phyloP scores from a whole-genome alignment of 1,139 yeast genomes.

The Lodderomyces parapsilosis region DNA sequence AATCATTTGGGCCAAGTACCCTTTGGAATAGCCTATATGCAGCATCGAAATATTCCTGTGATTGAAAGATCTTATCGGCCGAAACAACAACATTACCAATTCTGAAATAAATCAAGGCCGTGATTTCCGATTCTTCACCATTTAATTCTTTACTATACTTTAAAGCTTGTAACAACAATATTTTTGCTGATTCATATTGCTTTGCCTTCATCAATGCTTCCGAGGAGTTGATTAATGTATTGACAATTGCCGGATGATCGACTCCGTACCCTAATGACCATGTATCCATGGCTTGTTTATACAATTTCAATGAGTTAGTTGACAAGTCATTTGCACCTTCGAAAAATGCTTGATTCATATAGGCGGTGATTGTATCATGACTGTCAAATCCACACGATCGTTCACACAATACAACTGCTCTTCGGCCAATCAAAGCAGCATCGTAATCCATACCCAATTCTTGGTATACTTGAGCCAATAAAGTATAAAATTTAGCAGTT shows the following conservation, averaged over 20 bases:
- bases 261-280: slow-evolving; percentile 56
- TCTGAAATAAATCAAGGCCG: slow-evolving; percentile 63
- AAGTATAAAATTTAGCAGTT: slow-evolving; percentile 68
- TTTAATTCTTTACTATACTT: slow-evolving; percentile 42
- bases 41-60: slow-evolving; percentile 51
- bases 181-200: slow-evolving; percentile 29
- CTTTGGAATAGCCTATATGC: slow-evolving; percentile 56
- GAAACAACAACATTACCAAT: slow-evolving; percentile 64
- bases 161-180: slow-evolving; percentile 50
- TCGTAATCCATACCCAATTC: slow-evolving; percentile 56
- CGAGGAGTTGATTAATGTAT: slow-evolving; percentile 66
- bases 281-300: slow-evolving; percentile 57
- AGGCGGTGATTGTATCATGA: slow-evolving; percentile 68
- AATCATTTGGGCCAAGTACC: slow-evolving; percentile 61
- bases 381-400: slow-evolving; percentile 81
- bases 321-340: slow-evolving; percentile 64
- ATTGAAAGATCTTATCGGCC: slow-evolving; percentile 51
- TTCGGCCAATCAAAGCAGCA: slow-evolving; percentile 70
- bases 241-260: slow-evolving; percentile 68
- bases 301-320: slow-evolving; percentile 61
- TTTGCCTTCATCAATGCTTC: slow-evolving; percentile 57
- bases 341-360: slow-evolving; percentile 71
- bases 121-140: slow-evolving; percentile 58
- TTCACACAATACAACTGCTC: slow-evolving; percentile 72
- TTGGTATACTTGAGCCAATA: slow-evolving; percentile 65